Conservation (phyloP, 495 filamentous ascomycete species). For the Clavariopsis aquatica region DNA sequence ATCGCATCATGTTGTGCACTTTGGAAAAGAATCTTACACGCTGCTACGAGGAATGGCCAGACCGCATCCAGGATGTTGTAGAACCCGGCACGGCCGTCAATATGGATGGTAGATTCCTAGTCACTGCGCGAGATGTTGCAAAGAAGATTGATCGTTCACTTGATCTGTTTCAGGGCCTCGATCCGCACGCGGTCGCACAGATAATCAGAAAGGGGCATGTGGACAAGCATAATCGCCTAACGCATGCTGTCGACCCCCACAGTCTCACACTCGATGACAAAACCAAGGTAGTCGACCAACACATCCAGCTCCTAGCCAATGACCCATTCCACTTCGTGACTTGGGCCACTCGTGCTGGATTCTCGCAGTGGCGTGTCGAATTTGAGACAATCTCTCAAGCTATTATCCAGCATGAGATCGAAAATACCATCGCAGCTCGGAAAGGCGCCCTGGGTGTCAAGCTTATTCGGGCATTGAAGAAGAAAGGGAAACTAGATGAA, state of each 20-base stretch:
- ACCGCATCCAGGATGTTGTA: conserved; percentile 15
- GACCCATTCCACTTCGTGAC: conserved; percentile 69
- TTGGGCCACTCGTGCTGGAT: conserved; percentile 55
- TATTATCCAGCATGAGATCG: conserved; percentile 72
- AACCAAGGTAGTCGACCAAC: conserved; percentile 65
- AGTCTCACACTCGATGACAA: background rate
- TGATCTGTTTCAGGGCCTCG: conserved; percentile 33
- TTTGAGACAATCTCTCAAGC: conserved; percentile 68
- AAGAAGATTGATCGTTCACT: conserved; percentile 21
- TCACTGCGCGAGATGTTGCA: conserved; percentile 17
- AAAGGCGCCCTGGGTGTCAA: conserved; percentile 75
- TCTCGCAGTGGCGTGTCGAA: conserved; percentile 76
- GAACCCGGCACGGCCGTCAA: background rate
- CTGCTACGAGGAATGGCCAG: conserved; percentile 55
- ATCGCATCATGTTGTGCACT: conserved; percentile 66
- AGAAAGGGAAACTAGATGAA: conserved; percentile 89
- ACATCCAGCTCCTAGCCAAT: conserved; percentile 73
- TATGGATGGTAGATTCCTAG: background rate
- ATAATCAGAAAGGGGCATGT: background rate
- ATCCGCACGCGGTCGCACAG: conserved; percentile 10
- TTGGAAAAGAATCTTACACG: conserved; percentile 67
- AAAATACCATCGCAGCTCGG: conserved; percentile 70
- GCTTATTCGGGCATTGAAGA: conserved; percentile 75
- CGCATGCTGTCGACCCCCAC: conserved; percentile 12
- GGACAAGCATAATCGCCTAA: background rate